Conservation (phyloP, 495 filamentous ascomycete species). For the Talaromyces ruber region DNA sequence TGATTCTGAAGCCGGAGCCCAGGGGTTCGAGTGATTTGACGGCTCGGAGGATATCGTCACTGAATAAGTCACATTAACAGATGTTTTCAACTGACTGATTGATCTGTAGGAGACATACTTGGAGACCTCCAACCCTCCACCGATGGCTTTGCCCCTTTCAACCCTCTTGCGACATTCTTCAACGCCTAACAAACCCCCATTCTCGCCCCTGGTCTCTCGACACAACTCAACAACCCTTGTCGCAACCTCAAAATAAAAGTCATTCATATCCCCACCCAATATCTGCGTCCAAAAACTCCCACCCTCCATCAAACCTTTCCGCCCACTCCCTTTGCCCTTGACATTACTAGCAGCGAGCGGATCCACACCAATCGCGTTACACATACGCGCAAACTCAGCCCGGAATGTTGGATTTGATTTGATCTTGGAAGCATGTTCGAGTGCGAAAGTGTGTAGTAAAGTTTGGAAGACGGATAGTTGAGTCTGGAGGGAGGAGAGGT, state of each 20-base stretch:
- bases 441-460: constrained; percentile 85
- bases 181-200: constrained; percentile 84
- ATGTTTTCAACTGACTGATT: neutral
- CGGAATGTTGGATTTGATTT: constrained; percentile 91
- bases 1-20: constrained; percentile 75
- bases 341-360: constrained; percentile 69
- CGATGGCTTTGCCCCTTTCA: constrained; percentile 59
- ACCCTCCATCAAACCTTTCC: constrained; percentile 27
- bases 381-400: constrained; percentile 97
- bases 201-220: constrained; percentile 75
- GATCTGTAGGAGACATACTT: constrained; percentile 30
- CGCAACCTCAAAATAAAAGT: constrained; percentile 96
- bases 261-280: constrained; percentile 82
- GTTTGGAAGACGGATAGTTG: constrained; percentile 95
- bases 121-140: constrained; percentile 66
- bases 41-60: constrained; percentile 86
- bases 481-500: constrained; percentile 74
- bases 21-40: constrained; percentile 82
- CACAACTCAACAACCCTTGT: constrained; percentile 93
- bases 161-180: constrained; percentile 70
- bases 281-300: constrained; percentile 89
- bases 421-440: constrained; percentile 89
- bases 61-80: constrained; percentile 16
- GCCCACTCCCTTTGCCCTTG: constrained; percentile 40
- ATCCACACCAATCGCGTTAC: constrained; percentile 91